Evolutionary conservation across 441 rosid genomes (phyloP).

Genomic region (Eugenia klotzschiana): DNA sequence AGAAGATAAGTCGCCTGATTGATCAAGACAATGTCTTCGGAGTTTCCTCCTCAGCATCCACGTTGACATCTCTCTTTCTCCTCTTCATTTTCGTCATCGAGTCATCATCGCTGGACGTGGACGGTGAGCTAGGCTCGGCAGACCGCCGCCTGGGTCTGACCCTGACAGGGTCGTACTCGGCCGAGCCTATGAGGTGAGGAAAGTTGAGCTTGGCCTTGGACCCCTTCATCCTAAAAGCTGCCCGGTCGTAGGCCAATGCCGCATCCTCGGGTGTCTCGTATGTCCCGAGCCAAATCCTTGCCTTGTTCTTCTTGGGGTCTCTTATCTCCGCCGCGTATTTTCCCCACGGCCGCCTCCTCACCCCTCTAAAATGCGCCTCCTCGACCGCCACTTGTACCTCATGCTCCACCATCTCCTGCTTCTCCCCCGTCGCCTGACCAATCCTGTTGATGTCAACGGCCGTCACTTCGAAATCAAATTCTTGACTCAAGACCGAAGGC

Average conservation of each 20-base stretch:
- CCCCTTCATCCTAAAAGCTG: not conserved
- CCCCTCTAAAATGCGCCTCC: not conserved
- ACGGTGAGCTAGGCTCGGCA: not conserved
- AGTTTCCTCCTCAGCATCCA: not conserved
- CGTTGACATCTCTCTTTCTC: not conserved
- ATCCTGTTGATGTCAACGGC: not conserved
- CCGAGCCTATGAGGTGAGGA: not conserved
- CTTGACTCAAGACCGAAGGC: too few species aligned
- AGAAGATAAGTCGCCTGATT: not conserved
- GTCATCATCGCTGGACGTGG: not conserved
- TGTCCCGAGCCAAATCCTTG: not conserved
- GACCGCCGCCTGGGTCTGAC: not conserved
- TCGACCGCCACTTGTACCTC: not conserved
- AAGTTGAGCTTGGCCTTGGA: not conserved
- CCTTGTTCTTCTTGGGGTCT: not conserved
- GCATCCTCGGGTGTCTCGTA: fast-evolving
- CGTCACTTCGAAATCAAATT: too few species aligned
- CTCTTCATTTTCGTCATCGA: not conserved
- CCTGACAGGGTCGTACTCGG: not conserved
- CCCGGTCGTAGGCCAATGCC: not conserved
- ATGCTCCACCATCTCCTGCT: not conserved
- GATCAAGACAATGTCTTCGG: not conserved
- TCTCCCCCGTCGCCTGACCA: not conserved
- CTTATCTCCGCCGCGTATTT: not conserved
- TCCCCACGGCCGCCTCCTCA: not conserved